These are phyloP conservation scores for Hymenoscyphus repandus DNA, from an alignment of 2,329 filamentous ascomycete species.

Conservation along the genomic window DNA sequence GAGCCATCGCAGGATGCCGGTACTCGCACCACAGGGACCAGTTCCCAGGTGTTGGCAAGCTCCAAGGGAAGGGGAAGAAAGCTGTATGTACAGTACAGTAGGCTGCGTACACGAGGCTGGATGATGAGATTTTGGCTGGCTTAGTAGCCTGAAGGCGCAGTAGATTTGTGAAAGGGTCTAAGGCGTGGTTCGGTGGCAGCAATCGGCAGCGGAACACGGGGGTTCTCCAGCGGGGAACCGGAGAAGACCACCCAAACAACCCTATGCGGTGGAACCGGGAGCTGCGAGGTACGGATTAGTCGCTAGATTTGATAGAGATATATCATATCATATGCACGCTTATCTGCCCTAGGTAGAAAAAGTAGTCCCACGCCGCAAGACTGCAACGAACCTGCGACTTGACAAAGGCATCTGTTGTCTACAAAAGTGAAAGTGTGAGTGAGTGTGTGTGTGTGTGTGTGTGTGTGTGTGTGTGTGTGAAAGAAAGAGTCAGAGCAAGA, in stretches of 20 bases:
- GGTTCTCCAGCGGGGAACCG: no score
- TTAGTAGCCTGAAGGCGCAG: no score
- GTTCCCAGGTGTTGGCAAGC: not conserved
- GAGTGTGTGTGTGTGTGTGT: no score
- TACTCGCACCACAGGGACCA: not conserved
- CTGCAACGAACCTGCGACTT: not conserved
- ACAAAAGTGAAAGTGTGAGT: not conserved
- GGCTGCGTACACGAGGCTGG: no score
- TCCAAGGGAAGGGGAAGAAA: not conserved
- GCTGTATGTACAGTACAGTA: no score
- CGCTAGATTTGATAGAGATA: conserved; percentile 10
- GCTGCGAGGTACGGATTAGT: conserved; percentile 21
- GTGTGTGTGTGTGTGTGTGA: no score
- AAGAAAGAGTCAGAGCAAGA: no score
- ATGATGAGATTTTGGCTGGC: no score
- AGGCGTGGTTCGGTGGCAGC: no score
- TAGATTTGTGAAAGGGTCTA: no score
- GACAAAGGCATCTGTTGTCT: not conserved
- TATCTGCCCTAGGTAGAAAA: conserved; percentile 6
- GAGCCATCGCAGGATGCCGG: not conserved
- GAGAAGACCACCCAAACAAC: no score
- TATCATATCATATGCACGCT: conserved; percentile 11
- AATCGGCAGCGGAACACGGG: not conserved
- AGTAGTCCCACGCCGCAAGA: conserved; percentile 6
- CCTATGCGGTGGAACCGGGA: conserved; percentile 9